Evolutionary conservation across 163 green algal species (phyloP), one percentile per base, ranked within the genome.

Genomic region (Scenedesmus sp.): DNA sequence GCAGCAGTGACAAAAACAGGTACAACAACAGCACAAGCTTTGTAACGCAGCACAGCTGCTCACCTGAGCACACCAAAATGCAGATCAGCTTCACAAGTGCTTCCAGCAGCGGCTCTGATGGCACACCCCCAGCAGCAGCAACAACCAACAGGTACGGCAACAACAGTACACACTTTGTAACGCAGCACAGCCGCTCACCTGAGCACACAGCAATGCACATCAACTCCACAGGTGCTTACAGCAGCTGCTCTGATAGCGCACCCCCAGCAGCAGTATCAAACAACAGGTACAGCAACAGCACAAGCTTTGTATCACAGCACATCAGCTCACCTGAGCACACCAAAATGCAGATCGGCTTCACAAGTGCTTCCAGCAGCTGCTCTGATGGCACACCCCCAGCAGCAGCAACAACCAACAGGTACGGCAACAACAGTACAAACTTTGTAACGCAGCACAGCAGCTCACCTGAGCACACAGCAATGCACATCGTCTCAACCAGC

Each of bases 381-480:
- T 46, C 34, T 46, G 34, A 46, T 46, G 34, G 34, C 34, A 46
- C 34, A 46, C 34, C 34, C 34, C 34, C 34, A 73, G 70, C 87
- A 86, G 74, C 20, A 46, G 34, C 34, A 46, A 46, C 34, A 46
- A 46, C 34, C 34, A 46, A 46, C 34, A 46, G 34, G 34, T 46
- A 46, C 34, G 34, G 34, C 34, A 46, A 46, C 34, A 46, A 46
- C 34, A 46, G 34, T 46, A 46, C 34, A 46, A 46, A 46, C 34
- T 46, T 46, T 46, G 34, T 46, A 46, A 46, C 34, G 34, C 34
- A 46, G 34, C 34, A 46, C 34, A 46, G 34, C 34, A 70, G 10
- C 62, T 15, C 59, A 90, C 86, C 86, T 83, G 86, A 62, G 79
- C 86, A 90, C 46, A 90, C 86, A 18, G 86, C 86, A 6, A 18